Percentiles rank a stretch among this genome's conserved stretches.
Conservation (phyloP, 1,284 basidiomycete species). For the Fomitiporia mediterranea region DNA sequence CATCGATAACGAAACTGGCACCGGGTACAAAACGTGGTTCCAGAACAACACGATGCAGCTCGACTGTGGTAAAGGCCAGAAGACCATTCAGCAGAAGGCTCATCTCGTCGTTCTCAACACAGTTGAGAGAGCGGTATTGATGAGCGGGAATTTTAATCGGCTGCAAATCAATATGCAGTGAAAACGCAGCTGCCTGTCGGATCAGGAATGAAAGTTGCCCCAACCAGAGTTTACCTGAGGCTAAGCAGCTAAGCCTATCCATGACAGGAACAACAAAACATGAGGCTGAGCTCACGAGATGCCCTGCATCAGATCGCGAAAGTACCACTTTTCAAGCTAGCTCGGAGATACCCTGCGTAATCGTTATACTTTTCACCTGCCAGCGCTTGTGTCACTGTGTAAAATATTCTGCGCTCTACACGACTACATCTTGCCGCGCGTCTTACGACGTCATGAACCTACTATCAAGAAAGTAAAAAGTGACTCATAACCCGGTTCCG, state of each 20-base stretch:
- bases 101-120: too few relatives aligned
- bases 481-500: too few relatives aligned
- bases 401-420: neutral
- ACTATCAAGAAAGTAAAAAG: too few relatives aligned
- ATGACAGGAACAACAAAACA: neutral
- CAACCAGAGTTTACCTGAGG: too few relatives aligned
- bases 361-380: too few relatives aligned
- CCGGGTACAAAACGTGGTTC: neutral
- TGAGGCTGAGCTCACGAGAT: neutral
- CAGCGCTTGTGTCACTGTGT: neutral
- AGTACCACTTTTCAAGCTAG: neutral
- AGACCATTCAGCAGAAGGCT: too few relatives aligned
- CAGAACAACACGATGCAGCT: neutral
- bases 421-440: neutral
- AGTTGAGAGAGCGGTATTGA: too few relatives aligned
- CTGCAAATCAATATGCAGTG: too few relatives aligned
- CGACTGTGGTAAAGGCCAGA: too few relatives aligned
- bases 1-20: neutral
- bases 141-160: too few relatives aligned
- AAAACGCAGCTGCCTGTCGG: too few relatives aligned
- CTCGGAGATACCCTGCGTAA: neutral
- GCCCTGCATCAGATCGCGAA: neutral
- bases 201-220: too few relatives aligned
- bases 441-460: constrained; percentile 5
- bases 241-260: neutral